These are phyloP conservation scores for Inga leiocalycina DNA, from an alignment of 306 rosid genomes.

Conservation along the genomic window DNA sequence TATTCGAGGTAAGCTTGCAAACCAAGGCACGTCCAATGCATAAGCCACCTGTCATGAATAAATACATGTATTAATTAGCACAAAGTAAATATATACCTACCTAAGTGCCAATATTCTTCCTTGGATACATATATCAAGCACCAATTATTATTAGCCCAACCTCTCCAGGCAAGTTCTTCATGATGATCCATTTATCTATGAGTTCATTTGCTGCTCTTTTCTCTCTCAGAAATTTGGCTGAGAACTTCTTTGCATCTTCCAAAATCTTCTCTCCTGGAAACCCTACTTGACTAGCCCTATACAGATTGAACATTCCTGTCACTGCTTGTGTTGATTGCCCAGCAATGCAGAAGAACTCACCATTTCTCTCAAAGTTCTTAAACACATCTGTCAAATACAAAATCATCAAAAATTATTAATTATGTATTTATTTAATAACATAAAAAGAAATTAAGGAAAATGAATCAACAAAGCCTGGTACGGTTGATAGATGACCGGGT, in stretches of 20 bases:
- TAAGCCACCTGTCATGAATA: slow-evolving; percentile 59
- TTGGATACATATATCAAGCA: not conserved
- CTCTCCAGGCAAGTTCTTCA: slow-evolving; percentile 80
- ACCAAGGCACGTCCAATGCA: slow-evolving; percentile 85
- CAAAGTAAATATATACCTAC: not conserved
- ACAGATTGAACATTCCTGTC: slow-evolving; percentile 82
- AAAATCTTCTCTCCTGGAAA: slow-evolving; percentile 79
- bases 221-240: slow-evolving; percentile 57
- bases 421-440: not conserved
- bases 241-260: slow-evolving; percentile 61
- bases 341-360: slow-evolving; percentile 71
- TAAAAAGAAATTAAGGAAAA: not conserved
- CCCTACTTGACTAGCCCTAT: slow-evolving; percentile 64
- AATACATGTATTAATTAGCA: not conserved
- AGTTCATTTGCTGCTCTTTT: slow-evolving; percentile 66
- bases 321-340: slow-evolving; percentile 82
- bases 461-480: no score
- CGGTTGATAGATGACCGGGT: no score
- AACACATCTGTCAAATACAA: slow-evolving; percentile 67
- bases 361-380: slow-evolving; percentile 67
- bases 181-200: slow-evolving; percentile 89
- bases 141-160: slow-evolving; percentile 34
- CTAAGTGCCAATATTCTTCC: not conserved
- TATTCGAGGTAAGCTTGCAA: slow-evolving; percentile 72
- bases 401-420: slow-evolving; percentile 18